Percentiles rank a stretch among this genome's conserved stretches.
These are phyloP conservation scores for Meyerozyma sp. DNA, from an alignment of 1,139 yeast species.

Conservation along the genomic window DNA sequence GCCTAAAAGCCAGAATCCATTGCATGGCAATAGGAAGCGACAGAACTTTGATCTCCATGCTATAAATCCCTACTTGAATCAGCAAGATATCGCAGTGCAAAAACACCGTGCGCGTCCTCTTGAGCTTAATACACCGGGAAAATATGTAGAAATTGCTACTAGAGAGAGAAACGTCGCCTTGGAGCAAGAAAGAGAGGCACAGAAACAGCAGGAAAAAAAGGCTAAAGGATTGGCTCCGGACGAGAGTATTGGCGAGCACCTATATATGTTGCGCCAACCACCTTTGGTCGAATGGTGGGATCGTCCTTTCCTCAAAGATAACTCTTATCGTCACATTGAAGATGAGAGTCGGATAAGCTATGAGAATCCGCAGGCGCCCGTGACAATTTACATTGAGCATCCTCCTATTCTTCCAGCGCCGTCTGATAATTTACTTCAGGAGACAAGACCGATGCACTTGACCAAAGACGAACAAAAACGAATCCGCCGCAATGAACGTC, in stretches of 20 bases:
- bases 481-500: conserved; percentile 66
- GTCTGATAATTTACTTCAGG: conserved; percentile 43
- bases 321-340: conserved; percentile 19
- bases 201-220: conserved; percentile 18
- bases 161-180: conserved; percentile 38
- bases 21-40: conserved; percentile 18
- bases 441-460: conserved; percentile 47
- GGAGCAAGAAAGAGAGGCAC: conserved; percentile 24
- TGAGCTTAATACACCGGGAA: conserved; percentile 55
- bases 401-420: conserved; percentile 66
- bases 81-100: conserved; percentile 13
- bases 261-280: conserved; percentile 42
- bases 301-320: conserved; percentile 35
- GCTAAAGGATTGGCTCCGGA: conserved; percentile 46
- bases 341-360: conserved; percentile 18
- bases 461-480: conserved; percentile 78
- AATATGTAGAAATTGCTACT: conserved; percentile 53
- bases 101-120: conserved; percentile 29
- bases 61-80: conserved; percentile 62
- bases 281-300: conserved; percentile 88
- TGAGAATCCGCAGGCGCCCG: conserved; percentile 42
- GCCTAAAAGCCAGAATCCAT: conserved; percentile 24
- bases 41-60: conserved; percentile 32
- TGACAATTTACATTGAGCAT: conserved; percentile 69
- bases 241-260: conserved; percentile 44